Evolutionary conservation across 345 rosid genomes (phyloP), one percentile per base, ranked within the genome.

Genomic region (Psidium guajava): DNA sequence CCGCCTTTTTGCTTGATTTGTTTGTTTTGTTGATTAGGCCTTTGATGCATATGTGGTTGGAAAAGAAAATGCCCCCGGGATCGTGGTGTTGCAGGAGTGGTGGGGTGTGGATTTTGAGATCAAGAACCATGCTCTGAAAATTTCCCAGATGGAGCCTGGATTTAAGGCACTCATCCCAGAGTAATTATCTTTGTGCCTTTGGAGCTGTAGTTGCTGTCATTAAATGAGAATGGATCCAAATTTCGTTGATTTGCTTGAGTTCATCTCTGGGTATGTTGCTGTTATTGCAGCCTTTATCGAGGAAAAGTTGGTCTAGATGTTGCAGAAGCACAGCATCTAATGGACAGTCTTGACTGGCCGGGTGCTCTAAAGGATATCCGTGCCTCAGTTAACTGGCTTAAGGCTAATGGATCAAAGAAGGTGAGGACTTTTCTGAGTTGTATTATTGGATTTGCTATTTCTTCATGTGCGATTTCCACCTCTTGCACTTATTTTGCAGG

Each of bases 51-150:
- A 94, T 83, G 95, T 97, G 77, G 94, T 97, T 52, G 98, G 99
- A 54, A 95, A 95, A 92, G 98, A 95, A 32, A 94, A 92, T 69
- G 98, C 96, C 20, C 98, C 98, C 1, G 99, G 99, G 54, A 92
- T 96, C 58, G 96, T 97, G 27, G 98, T 97, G 89, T 88, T 97
- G 82, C 98, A 97, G 82, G 99, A 97, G 87, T 97, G 99, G 99
- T 97, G 99, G 98, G 99, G 98, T 82, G 97, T 95, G 88, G 99
- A 97, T 87, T 97, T 88, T 80, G 98, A 97, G 93, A 90, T 95
- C 91, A 97, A 95, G 91, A 95, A 97, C 88, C 99, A 97, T 80
- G 98, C 99, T 53, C 24, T 87, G 73, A 94, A 95, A 90, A 94
- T 97, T 84, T 92, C 98, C 57, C 95, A 95, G 56, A 92, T 97